Evolutionary conservation across 2,329 filamentous ascomycete species (phyloP), one percentile per base, ranked within the genome.

Genomic region (Fusarium sp.): DNA sequence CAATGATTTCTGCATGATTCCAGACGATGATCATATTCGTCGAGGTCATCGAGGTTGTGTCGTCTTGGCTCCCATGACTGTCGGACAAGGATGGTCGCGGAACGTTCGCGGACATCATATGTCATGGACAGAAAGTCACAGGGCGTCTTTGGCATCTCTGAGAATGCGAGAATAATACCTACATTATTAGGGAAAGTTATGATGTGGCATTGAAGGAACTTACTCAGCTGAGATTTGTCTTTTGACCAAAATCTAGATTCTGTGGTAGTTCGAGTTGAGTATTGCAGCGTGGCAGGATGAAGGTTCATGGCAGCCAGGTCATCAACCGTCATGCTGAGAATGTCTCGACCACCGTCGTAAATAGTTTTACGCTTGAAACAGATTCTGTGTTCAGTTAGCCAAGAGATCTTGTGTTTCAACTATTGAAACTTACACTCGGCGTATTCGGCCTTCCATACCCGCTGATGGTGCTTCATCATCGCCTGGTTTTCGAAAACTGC

Each of bases 51-150:
- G 28, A 84, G 77, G 40, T 80, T 81, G 60, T 86, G 83, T 65
- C 82, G 79, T 18, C 81, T 74, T 3, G 83, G 82, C 64, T 85
- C 82, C 73, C 83, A 85, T 1, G 84, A 85, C 53, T 85, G 83
- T 9, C 85, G 80, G 42, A 86, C 80, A 11, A 86, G 73, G 25
- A 84, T 81, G 2, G 82, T 85, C 5, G 84, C 79, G 6, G 80
- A 81, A 25, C 81, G 81, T 12, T 79, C 81, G 13, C 79, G 74
- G 40, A 86, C 73, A 60, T 82, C 80, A 74, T 86, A 86, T 9
- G 83, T 82, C 83, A 86, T 84, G 46, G 84, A 86, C 15, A 86
- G 77, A 69, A 86, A 86, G 74, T 86, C 85, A 52, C 84, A 86
- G 1, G 85, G 84, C 0, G 85, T 84, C 47, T 81, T 82, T 28